A percentile compares a stretch with the other conserved stretches of the same genome.
Evolutionary conservation across 2,329 filamentous ascomycete species (phyloP).

Genomic region (Tolypocladium album): DNA sequence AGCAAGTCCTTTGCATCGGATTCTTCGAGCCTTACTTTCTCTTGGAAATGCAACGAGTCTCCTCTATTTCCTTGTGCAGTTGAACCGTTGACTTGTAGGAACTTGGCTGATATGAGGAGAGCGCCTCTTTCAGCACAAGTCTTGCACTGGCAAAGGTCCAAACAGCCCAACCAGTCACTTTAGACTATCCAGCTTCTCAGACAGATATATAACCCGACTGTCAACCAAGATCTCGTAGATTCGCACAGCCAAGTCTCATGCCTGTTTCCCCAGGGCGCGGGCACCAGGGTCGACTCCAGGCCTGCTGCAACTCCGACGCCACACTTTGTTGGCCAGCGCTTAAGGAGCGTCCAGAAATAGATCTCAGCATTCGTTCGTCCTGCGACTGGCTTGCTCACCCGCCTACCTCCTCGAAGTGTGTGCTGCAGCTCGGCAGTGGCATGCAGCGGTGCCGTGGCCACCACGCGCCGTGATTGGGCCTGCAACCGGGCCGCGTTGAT

Average conservation of each 20-base stretch:
- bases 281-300: background rate
- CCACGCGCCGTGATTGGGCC: background rate
- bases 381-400: background rate
- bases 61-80: background rate
- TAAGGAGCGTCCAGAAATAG: background rate
- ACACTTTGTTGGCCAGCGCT: background rate
- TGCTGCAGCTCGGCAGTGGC: no score
- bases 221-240: background rate
- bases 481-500: background rate
- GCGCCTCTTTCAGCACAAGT: background rate
- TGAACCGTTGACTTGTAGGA: background rate
- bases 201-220: background rate
- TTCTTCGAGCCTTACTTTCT: background rate
- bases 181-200: background rate
- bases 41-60: background rate
- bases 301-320: background rate
- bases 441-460: background rate
- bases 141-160: no score
- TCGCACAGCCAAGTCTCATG: background rate
- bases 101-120: no score
- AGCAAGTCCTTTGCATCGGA: background rate
- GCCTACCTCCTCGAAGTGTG: background rate
- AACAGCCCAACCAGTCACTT: background rate
- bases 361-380: background rate
- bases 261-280: background rate